Evolutionary conservation across 805 yeast genomes (phyloP), one percentile per base, ranked within the genome.

Genomic region (Yamadazyma phyllophila): DNA sequence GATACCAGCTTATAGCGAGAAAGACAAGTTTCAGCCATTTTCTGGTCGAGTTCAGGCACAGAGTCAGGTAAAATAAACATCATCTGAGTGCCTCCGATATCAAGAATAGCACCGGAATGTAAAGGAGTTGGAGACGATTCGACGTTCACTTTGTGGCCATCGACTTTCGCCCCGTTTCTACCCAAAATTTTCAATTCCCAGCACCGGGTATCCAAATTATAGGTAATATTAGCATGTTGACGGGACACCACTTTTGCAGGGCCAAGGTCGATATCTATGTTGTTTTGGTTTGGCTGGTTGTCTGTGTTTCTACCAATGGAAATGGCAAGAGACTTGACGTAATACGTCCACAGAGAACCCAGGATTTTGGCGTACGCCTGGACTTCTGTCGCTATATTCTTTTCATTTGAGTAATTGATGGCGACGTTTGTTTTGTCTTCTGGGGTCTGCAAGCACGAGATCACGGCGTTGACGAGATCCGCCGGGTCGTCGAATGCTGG

Each of bases 81-180:
- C 98, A 94, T 94, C 66, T 94, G 98, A 9, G 96, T 90, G 5
- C 97, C 97, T 13, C 98, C 98, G 38, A 94, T 83, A 58, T 94
- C 99, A 46, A 94, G 67, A 13, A 94, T 81, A 35, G 92, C 87
- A n/a, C 99, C 99, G 1, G 95, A 84, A 43, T 78, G 76, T 45
- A 94, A 74, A 10, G 82, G 76, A 11, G 83, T 76, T 2, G 82
- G 72, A 34, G 66, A 55, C 4, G 75, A 65, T 4, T 83, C 84
- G 27, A 77, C 67, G 2, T 77, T 73, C 10, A 76, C 64, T 54
- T 80, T 71, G n/a, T 63, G 66, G 26, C 88, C 87, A 67, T 94
- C 96, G 20, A 94, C 81, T 57, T 91, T 84, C 20, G 96, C 88
- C 26, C 99, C 99, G 61, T 94, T 94, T 58, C 99, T 77, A 20